Conservation (phyloP, 805 yeast genomes). For the Jamesozyma rosinii region DNA sequence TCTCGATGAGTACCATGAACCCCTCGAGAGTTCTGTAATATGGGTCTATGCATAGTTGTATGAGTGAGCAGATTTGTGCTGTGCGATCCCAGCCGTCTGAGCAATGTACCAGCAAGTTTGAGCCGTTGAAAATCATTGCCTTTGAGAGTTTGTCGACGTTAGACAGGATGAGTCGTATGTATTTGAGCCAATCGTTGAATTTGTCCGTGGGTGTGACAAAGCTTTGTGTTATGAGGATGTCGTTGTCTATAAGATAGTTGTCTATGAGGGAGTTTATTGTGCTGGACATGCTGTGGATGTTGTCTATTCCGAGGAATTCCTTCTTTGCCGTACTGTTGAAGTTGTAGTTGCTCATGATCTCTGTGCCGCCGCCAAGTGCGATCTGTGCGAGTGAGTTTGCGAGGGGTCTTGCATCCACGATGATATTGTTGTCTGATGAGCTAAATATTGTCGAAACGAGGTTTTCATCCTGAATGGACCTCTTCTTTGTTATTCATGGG, state of each 20-base stretch:
- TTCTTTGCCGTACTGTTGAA: conserved; percentile 45
- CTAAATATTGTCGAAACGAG: conserved; percentile 63
- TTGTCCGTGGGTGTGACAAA: conserved; percentile 29
- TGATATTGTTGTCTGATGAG: conserved; percentile 43
- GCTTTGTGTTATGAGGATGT: conserved; percentile 28
- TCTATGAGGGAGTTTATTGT: conserved; percentile 56
- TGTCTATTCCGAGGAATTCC: conserved; percentile 82
- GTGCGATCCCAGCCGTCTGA: conserved; percentile 99
- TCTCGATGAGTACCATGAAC: conserved; percentile 74
- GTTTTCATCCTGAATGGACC: conserved; percentile 88
- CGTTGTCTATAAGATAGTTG: conserved; percentile 54
- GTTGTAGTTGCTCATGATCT: conserved; percentile 78
- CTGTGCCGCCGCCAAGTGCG: conserved; percentile 97
- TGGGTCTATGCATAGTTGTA: conserved; percentile 85
- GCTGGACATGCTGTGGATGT: conserved; percentile 91
- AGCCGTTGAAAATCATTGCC: conserved; percentile 72
- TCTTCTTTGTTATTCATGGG: conserved; percentile 76
- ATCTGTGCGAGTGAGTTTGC: conserved; percentile 95
- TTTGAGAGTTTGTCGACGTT: conserved; percentile 72
- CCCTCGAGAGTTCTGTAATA: conserved; percentile 82
- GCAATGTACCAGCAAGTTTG: conserved; percentile 83
- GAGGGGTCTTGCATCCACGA: conserved; percentile 86
- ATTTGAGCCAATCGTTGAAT: conserved; percentile 66
- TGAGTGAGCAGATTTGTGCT: conserved; percentile 73
- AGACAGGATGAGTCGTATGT: conserved; percentile 56